phyloP scores from a whole-genome alignment of 495 filamentous ascomycete species.

The Neurospora intermedia region DNA sequence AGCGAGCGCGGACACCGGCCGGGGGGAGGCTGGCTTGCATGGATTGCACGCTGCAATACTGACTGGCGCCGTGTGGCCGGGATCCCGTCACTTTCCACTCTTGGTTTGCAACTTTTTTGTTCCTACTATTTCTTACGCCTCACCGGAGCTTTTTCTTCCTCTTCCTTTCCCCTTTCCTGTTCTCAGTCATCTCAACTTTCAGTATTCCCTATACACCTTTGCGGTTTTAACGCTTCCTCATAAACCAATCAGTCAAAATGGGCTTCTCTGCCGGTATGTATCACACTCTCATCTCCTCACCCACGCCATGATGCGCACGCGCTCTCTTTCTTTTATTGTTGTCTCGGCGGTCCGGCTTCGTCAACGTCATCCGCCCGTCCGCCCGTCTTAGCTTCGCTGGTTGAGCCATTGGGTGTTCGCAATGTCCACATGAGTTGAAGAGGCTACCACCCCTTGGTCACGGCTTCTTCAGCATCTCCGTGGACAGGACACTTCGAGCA shows the following conservation, averaged over 20 bases:
- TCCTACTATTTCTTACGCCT: conserved; percentile 6
- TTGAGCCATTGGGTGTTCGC: conserved; percentile 12
- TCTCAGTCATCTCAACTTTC: neutral
- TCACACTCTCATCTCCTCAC: neutral
- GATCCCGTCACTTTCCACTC: neutral
- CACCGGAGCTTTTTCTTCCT: conserved; percentile 14
- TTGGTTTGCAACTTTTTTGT: neutral
- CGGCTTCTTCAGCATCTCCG: neutral
- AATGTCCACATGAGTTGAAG: neutral
- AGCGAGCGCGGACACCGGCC: neutral
- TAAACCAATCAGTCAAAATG: conserved; percentile 30
- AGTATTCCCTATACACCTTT: neutral
- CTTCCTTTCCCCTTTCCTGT: conserved; percentile 4
- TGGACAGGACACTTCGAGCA: neutral
- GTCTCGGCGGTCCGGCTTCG: neutral
- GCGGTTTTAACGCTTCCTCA: neutral
- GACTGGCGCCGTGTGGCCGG: neutral
- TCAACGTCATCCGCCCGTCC: neutral
- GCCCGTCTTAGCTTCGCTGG: neutral
- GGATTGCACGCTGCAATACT: neutral
- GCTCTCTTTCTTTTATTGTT: conserved; percentile 3
- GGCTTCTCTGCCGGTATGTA: conserved; percentile 32
- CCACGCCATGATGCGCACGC: conserved; percentile 1
- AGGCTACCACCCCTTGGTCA: neutral
- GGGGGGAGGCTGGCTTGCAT: neutral